These are phyloP conservation scores for Oryza officinalis DNA, from an alignment of 176 grass and related monocot genomes.

Conservation along the genomic window DNA sequence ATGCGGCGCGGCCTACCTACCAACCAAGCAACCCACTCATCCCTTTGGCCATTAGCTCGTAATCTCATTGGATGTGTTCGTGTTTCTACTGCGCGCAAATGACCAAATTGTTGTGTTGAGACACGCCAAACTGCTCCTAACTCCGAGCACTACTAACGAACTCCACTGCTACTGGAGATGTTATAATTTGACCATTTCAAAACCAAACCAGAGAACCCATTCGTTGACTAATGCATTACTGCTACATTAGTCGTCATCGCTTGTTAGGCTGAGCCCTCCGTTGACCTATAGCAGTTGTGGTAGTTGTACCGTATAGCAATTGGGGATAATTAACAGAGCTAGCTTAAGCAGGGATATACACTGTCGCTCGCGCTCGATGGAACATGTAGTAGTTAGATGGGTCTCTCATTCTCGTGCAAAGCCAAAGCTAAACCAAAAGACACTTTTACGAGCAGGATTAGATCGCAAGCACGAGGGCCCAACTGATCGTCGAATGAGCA, in stretches of 20 bases:
- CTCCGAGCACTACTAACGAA: neutral
- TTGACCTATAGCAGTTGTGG: neutral
- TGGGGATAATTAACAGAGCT: neutral
- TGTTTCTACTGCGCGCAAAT: neutral
- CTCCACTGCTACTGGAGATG: neutral
- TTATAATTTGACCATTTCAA: neutral
- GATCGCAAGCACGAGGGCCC: neutral
- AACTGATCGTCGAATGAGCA: neutral
- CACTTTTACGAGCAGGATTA: neutral
- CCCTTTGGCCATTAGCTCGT: neutral
- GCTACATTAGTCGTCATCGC: neutral
- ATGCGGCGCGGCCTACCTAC: conserved; percentile 2
- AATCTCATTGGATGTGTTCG: neutral
- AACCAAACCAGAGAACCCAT: neutral
- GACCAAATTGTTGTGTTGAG: neutral
- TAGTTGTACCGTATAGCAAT: neutral
- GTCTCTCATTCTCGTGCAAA: neutral
- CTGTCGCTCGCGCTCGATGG: too few species aligned
- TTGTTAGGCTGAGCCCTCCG: neutral
- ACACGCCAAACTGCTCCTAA: neutral
- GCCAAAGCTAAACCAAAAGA: neutral
- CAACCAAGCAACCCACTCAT: neutral
- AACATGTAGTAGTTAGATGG: too few species aligned
- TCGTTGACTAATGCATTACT: neutral
- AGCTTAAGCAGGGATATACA: neutral